Evolutionary conservation across 345 rosid genomes (phyloP).

Genomic region (Eucalyptus sp.): DNA sequence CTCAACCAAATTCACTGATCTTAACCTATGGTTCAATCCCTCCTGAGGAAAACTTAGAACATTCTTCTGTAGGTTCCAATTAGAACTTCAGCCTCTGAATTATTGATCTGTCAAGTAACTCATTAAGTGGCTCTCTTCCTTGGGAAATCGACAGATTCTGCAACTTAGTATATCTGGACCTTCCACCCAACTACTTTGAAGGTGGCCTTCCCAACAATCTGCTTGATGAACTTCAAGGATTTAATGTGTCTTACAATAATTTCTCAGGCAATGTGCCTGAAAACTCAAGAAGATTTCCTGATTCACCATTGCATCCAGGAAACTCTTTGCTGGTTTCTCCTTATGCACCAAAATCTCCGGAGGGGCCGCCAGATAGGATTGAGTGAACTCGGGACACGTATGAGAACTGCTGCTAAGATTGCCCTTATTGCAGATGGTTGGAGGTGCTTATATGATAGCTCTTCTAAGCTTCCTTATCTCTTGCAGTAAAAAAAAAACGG

Average conservation of each 20-base stretch:
- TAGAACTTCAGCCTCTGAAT: conserved; percentile 43
- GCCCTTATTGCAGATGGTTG: conserved; percentile 51
- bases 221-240: conserved; percentile 42
- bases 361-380: conserved; percentile 15
- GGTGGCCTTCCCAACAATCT: conserved; percentile 63
- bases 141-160: conserved; percentile 26
- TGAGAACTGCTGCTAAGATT: conserved; percentile 34
- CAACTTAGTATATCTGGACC: conserved; percentile 43
- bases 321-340: conserved; percentile 43
- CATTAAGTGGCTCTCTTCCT: conserved; percentile 43
- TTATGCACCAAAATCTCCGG: conserved; percentile 15
- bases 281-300: conserved; percentile 57
- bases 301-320: conserved; percentile 80
- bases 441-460: conserved; percentile 26
- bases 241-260: conserved; percentile 63
- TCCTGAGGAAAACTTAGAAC: conserved; percentile 17
- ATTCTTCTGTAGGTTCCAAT: conserved; percentile 4
- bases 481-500: conserved; percentile 6
- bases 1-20: conserved; percentile 44
- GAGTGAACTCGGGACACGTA: conserved; percentile 9
- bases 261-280: conserved; percentile 64
- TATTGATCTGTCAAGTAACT: conserved; percentile 64
- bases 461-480: conserved; percentile 25
- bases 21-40: conserved; percentile 64
- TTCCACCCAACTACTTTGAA: conserved; percentile 55